Evolutionary conservation across 225 moss, liverwort and hornwort genomes (phyloP), one percentile per base, ranked within the genome.

Genomic region (Polytrichum formosum): DNA sequence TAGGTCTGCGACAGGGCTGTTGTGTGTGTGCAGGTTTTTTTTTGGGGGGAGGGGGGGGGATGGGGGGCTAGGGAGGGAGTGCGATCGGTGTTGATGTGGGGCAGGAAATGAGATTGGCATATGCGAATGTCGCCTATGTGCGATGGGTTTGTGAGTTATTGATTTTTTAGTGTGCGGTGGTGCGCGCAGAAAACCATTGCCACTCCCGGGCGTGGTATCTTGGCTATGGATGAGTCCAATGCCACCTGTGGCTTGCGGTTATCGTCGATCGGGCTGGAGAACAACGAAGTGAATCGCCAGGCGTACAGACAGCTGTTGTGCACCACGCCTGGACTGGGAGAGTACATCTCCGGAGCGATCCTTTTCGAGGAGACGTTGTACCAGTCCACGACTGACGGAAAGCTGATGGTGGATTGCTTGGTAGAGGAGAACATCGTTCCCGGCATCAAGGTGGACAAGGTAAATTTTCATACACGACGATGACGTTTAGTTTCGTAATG

Each of bases 291-390:
- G 66, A 90, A 90, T 71, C 82, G 90, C 10, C 90, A 87, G 74
- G 84, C 84, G 2, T 90, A 87, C 71, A 72, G 90, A 76, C 84
- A 87, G 73, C 67, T 90, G 63, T 68, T 87, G 71, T 81, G 87
- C 61, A 86, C 84, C 28, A 87, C 90, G 2, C 87, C 90, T 2
- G 84, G 90, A 4, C 70, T 90, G 26, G 90, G 90, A 20, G 84
- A 90, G 72, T 90, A 87, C 70, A 79, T 90, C 31, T 87, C 90
- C 2, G 90, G 90, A 19, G 87, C 82, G 6, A 90, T 87, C 63
- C 68, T 90, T 70, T 90, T 90, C 61, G 90, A 90, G 85, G 90
- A 90, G 78, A 87, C 87, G 28, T 63, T 90, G 67, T 90, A 90
- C 63, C 90, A 90, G 67, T 79, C 80, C 54, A 90, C 90, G 4